Evolutionary conservation across 2,329 filamentous ascomycete species (phyloP), one percentile per base, ranked within the genome.

Genomic region (Venturia nashicola): DNA sequence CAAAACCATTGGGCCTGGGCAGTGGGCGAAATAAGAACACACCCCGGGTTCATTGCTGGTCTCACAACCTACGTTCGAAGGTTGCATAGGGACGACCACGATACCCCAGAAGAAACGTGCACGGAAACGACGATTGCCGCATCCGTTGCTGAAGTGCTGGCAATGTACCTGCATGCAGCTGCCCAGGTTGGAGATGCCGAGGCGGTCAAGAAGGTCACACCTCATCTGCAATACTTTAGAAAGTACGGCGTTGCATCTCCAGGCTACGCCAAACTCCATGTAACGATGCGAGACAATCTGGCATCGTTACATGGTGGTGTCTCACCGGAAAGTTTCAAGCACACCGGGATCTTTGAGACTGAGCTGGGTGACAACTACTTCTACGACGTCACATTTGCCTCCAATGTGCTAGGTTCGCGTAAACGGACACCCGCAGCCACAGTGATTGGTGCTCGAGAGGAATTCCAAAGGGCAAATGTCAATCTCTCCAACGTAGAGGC

Each of bases 1-100:
- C 92, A 97, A 71, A 94, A 96, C 73, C 90, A 91, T 71, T 97
- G 93, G 93, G 89, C 92, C 0, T 96, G 93, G 90, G 92, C 91
- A 1, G 91, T 95, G 64, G 87, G 90, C 64, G 86, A 88, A 46
- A 78, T 96, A 43, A 85, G 88, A 66, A 86, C 86, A 65, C 89
- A 96, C 69, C 81, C 83, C 0, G 79, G 80, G 0, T 93, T 96
- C 70, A 82, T 97, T 64, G 80, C 84, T 51, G 84, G 85, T 64
- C 81, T 96, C 20, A 83, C 89, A 20, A 80, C 82, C 4, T 82
- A 94, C 42, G 83, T 81, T 36, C 81, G 80, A 0, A 78, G 80
- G 11, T 85, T 83, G 67, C 76, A 80, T 9, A 79, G 80, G 46
- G 81, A 85, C 55, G 65, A 67, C n/a, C 64, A 67, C 20, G 69